Conservation (phyloP, 2,329 filamentous ascomycete genomes). For the Cladophialophora carrionii region DNA sequence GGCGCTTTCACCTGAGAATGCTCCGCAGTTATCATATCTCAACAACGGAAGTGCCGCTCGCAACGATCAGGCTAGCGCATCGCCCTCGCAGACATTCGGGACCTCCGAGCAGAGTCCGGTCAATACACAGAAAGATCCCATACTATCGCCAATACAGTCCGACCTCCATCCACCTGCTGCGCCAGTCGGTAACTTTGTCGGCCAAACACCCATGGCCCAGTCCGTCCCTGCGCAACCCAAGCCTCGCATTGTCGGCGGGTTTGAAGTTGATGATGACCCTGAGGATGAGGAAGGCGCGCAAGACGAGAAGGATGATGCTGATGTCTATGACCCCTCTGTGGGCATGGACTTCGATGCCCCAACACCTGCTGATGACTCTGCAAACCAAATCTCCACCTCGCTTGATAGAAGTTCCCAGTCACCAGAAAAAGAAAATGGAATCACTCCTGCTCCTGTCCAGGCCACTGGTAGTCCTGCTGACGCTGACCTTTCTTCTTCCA, state of each 20-base stretch:
- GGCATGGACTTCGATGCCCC: slow-evolving; percentile 34
- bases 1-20: slow-evolving; percentile 12
- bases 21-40: slow-evolving; percentile 18
- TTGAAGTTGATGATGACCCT: slow-evolving; percentile 66
- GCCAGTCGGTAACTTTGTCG: slow-evolving; percentile 27
- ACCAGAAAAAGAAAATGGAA: slow-evolving; percentile 60
- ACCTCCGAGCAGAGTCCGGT: slow-evolving; percentile 27
- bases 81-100: slow-evolving; percentile 16
- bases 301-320: slow-evolving; percentile 38
- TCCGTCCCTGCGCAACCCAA: slow-evolving; percentile 48
- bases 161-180: slow-evolving; percentile 31
- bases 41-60: slow-evolving; percentile 10
- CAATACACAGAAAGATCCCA: slow-evolving; percentile 30
- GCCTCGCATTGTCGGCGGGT: slow-evolving; percentile 57
- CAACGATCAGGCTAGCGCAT: slow-evolving; percentile 2
- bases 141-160: slow-evolving; percentile 37
- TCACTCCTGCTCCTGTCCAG: slow-evolving; percentile 47
- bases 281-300: slow-evolving; percentile 49
- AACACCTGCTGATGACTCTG: slow-evolving; percentile 33
- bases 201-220: slow-evolving; percentile 25
- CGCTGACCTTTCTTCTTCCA: slow-evolving; percentile 45
- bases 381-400: slow-evolving; percentile 19
- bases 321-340: slow-evolving; percentile 39
- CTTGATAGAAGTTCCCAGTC: slow-evolving; percentile 57
- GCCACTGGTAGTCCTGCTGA: slow-evolving; percentile 55